phyloP scores from a whole-genome alignment of 2,329 filamentous ascomycete species.

The Juglanconis juglandina region DNA sequence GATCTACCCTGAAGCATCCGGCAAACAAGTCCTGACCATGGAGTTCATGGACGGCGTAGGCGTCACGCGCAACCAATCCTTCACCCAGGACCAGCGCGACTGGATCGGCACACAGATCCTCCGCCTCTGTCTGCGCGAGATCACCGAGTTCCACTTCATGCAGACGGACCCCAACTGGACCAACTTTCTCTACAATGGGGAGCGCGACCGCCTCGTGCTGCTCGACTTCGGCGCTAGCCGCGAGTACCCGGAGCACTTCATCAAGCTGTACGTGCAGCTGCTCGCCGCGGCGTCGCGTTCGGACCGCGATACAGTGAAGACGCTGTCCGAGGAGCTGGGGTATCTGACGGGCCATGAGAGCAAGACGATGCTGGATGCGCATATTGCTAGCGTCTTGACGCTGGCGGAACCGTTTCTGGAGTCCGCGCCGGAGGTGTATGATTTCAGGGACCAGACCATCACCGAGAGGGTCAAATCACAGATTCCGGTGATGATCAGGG shows the following conservation, averaged over 20 bases:
- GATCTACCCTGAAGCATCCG: conserved; percentile 75
- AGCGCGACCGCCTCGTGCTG: conserved; percentile 72
- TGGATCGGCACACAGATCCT: conserved; percentile 96
- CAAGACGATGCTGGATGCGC: conserved; percentile 80
- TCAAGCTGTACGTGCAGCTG: conserved; percentile 73
- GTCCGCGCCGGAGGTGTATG: conserved; percentile 76
- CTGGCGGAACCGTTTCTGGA: conserved; percentile 86
- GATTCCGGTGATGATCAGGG: conserved; percentile 90
- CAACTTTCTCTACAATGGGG: conserved; percentile 87
- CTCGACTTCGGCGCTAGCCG: conserved; percentile 93
- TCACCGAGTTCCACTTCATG: conserved; percentile 95
- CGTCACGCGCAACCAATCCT: conserved; percentile 73
- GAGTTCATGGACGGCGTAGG: conserved; percentile 83
- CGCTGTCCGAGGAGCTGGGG: conserved; percentile 72
- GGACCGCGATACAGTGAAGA: conserved; percentile 61
- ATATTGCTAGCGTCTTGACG: conserved; percentile 82
- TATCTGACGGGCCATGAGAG: conserved; percentile 93
- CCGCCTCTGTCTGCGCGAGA: conserved; percentile 86
- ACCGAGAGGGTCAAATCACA: conserved; percentile 85
- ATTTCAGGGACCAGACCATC: conserved; percentile 92
- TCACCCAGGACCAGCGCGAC: conserved; percentile 81
- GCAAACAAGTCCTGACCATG: conserved; percentile 86
- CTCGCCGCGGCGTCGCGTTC: conserved; percentile 74
- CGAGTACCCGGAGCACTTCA: conserved; percentile 78
- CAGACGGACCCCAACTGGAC: conserved; percentile 99